phyloP scores from a whole-genome alignment of 192 early-diverging fungal genomes.

The Rhizophagus clarus region DNA sequence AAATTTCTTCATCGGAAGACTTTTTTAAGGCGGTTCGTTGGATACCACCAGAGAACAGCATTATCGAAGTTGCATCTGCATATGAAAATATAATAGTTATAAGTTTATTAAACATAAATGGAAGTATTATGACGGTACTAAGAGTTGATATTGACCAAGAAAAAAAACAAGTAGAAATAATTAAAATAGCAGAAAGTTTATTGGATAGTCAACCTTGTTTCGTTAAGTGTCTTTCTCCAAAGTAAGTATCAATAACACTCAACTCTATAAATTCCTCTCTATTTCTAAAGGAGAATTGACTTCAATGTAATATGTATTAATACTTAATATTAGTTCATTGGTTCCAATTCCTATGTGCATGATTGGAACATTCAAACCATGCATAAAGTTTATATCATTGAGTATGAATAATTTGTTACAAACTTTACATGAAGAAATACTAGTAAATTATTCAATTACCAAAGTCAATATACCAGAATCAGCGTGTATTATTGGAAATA shows the following conservation, averaged over 20 bases:
- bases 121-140: neutral
- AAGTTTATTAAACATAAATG: slow-evolving; percentile 4
- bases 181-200: neutral
- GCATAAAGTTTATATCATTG: slow-evolving; percentile 13
- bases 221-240: slow-evolving; percentile 3
- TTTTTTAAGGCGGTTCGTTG: neutral
- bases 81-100: neutral
- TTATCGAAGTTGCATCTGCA: slow-evolving; percentile 14
- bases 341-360: slow-evolving; percentile 6
- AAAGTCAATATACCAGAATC: slow-evolving; percentile 22
- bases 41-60: neutral
- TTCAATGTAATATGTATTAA: neutral
- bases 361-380: slow-evolving; percentile 18
- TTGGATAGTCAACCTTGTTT: slow-evolving; percentile 17
- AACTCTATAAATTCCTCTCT: too few species aligned
- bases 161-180: neutral
- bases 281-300: too few species aligned
- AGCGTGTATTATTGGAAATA: neutral
- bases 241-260: neutral
- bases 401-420: neutral
- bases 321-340: neutral
- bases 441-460: neutral
- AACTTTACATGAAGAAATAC: slow-evolving; percentile 2
- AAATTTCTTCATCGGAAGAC: neutral
- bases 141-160: neutral